A percentile compares a stretch with the other conserved stretches of the same genome.
Evolutionary conservation across 179 eudicot species (phyloP).

Genomic region (Dionaea muscipula): DNA sequence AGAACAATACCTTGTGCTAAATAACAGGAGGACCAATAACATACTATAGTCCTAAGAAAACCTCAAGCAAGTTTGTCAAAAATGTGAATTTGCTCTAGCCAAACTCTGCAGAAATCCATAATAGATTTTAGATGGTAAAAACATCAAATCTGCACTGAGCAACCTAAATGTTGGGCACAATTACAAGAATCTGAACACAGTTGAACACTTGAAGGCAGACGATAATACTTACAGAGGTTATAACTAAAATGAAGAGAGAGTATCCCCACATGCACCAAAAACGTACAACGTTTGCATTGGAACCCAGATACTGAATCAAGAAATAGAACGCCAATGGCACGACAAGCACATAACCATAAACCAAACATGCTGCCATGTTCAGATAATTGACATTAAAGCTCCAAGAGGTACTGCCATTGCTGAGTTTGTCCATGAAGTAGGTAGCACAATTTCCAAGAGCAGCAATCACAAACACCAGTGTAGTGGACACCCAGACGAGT

Average conservation of each 20-base stretch:
- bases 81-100: no score
- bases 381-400: constrained; percentile 65
- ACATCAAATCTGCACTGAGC: not conserved
- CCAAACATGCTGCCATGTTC: constrained; percentile 49
- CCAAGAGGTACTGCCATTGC: constrained; percentile 50
- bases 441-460: constrained; percentile 75
- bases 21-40: no score
- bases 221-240: constrained; percentile 52
- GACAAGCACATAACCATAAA: constrained; percentile 69
- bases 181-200: not conserved
- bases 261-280: constrained; percentile 99
- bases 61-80: no score
- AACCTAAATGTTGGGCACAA: not conserved
- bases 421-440: constrained; percentile 41
- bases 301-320: constrained; percentile 79
- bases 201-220: not conserved
- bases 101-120: no score
- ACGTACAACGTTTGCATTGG: constrained; percentile 62
- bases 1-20: no score
- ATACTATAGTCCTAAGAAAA: no score
- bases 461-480: constrained; percentile 70
- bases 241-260: constrained; percentile 66
- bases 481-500: constrained; percentile 81
- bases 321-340: constrained; percentile 81
- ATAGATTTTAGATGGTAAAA: not conserved